Conservation (phyloP, 192 early-diverging fungal species). For the Geosiphon pyriformis region DNA sequence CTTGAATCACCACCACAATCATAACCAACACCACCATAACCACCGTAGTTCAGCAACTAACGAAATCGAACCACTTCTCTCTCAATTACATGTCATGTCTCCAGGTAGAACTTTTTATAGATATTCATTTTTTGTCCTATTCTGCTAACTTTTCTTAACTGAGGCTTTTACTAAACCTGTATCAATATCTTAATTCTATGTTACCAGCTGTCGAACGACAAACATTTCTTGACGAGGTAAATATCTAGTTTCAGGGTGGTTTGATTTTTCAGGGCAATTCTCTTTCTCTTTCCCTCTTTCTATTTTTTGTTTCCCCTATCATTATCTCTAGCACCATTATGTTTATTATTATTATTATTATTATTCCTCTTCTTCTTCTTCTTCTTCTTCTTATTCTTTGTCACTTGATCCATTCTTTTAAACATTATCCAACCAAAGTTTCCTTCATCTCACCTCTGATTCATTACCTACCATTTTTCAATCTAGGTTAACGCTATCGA, state of each 20-base stretch:
- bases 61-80: conserved; percentile 19
- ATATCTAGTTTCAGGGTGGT: background rate
- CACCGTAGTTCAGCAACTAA: background rate
- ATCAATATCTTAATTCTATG: background rate
- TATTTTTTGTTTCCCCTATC: background rate
- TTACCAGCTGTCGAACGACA: conserved; percentile 1
- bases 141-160: background rate
- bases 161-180: background rate
- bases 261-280: too few relatives aligned
- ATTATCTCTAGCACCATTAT: background rate
- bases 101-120: conserved; percentile 6
- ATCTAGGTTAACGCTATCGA: conserved; percentile 42
- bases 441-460: too few relatives aligned
- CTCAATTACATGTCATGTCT: conserved; percentile 17
- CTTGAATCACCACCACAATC: background rate
- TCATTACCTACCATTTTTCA: too few relatives aligned
- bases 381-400: too few relatives aligned
- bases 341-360: background rate
- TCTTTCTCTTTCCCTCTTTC: background rate
- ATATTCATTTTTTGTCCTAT: background rate
- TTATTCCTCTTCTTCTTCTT: too few relatives aligned
- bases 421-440: too few relatives aligned
- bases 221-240: conserved; percentile 20
- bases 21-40: background rate
- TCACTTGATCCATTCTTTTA: too few relatives aligned